phyloP scores from a whole-genome alignment of 768 basidiomycete genomes.

The Psilocybe sp. region DNA sequence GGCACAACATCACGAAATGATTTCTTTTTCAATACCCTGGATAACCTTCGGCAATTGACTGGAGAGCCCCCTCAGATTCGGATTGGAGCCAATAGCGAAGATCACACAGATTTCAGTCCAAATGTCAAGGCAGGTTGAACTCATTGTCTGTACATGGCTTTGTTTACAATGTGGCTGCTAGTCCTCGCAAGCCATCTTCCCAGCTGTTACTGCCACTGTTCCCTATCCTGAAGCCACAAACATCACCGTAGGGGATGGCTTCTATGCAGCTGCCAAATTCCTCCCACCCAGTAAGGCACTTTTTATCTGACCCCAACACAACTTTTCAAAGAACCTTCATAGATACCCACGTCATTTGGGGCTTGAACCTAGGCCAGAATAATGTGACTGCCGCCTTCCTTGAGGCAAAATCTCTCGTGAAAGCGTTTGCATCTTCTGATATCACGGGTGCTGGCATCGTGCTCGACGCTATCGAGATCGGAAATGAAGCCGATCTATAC shows the following conservation, averaged over 20 bases:
- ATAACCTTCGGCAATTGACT: constrained; percentile 51
- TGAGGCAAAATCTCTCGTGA: constrained; percentile 44
- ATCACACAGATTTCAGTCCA: constrained; percentile 55
- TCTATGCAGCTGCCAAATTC: constrained; percentile 49
- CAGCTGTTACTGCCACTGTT: constrained; percentile 40
- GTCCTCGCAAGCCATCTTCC: constrained; percentile 50
- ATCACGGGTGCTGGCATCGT: constrained; percentile 38
- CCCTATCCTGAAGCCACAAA: constrained; percentile 68
- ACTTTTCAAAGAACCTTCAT: not conserved
- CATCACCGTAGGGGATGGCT: constrained; percentile 57
- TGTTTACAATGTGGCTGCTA: constrained; percentile 11
- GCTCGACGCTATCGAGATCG: constrained; percentile 59
- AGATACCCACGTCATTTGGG: constrained; percentile 68
- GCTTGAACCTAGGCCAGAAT: constrained; percentile 57
- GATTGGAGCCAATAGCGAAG: constrained; percentile 57
- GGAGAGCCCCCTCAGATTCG: constrained; percentile 54
- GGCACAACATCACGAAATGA: constrained; percentile 50
- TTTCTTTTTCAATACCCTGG: constrained; percentile 59
- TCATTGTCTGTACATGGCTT: no score
- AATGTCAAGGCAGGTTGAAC: constrained; percentile 36
- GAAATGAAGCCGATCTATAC: constrained; percentile 63
- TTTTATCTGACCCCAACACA: not conserved
- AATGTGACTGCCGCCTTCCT: constrained; percentile 50
- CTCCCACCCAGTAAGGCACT: constrained; percentile 43
- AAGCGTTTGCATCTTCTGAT: constrained; percentile 42